phyloP scores from a whole-genome alignment of 176 grass and related monocot genomes.

The Poa annua region DNA sequence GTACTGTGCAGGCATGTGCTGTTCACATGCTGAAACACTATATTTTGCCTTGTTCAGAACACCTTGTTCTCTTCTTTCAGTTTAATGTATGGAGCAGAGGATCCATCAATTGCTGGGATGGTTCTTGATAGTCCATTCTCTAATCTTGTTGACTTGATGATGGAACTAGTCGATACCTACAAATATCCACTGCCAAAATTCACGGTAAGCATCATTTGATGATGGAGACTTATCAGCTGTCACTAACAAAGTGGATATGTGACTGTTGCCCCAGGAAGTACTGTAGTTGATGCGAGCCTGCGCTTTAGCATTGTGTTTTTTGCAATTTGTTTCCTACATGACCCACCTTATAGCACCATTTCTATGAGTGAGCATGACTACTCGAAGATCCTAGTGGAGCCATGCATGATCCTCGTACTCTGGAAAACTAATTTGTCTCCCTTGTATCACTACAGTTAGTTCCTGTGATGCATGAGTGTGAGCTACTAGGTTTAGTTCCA shows the following conservation, averaged over 20 bases:
- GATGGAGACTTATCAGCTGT: not conserved
- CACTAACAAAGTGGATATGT: not conserved
- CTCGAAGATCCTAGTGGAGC: conserved; percentile 12
- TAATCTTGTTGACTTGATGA: conserved; percentile 98
- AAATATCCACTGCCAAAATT: conserved; percentile 99
- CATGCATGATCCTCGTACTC: conserved; percentile 12
- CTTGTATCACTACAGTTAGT: not conserved
- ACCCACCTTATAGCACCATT: not conserved
- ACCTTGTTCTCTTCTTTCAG: conserved; percentile 53
- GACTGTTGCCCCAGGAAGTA: not conserved
- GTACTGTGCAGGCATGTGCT: not conserved
- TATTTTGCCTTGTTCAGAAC: conserved; percentile 24
- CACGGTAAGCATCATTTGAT: conserved; percentile 61
- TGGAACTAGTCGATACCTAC: conserved; percentile 99
- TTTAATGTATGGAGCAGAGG: conserved; percentile 99
- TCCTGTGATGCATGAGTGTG: not conserved
- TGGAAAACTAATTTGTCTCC: not conserved
- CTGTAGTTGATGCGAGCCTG: conserved; percentile 27
- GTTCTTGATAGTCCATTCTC: conserved; percentile 99
- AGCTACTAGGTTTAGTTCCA: not conserved
- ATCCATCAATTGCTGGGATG: conserved; percentile 99
- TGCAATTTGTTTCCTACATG: conserved; percentile 28
- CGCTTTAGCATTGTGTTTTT: conserved; percentile 8
- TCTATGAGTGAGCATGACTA: conserved; percentile 10
- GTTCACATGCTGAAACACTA: not conserved